Evolutionary conservation across 2,329 filamentous ascomycete species (phyloP), one percentile per base, ranked within the genome.

Genomic region (Aspergillus tubingensis): DNA sequence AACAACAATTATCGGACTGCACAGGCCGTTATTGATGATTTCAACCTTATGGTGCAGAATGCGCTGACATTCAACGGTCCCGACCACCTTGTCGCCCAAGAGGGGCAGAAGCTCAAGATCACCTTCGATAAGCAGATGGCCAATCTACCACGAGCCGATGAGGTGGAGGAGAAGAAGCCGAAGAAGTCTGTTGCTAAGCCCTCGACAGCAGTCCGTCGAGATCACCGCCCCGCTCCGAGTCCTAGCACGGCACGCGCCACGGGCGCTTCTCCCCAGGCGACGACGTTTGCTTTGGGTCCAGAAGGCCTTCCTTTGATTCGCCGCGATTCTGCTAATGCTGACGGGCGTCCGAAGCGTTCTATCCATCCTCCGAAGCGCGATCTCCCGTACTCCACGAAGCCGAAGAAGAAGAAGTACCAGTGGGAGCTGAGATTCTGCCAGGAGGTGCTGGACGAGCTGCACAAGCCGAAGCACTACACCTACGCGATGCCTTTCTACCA

Each of bases 281-380:
- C 83, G 30, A 85, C 89, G 0, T 96, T 92, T 76, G 91, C 92
- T 2, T 81, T 96, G 10, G 87, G 90, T 23, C 86, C 91, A 1
- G 87, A 91, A 67, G 91, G 91, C 1, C 83, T 91, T 41, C 92
- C 92, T 8, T 83, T 92, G 41, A 95, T 95, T 65, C 89, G 95
- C 57, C 90, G 94, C 19, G 92, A 96, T 69, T 96, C 91, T 1
- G 89, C 87, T 5, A 89, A 88, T 60, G 84, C 85, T 4, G 91
- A 92, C 67, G 90, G 88, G 59, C 87, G 95, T 54, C 93, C 94
- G 10, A 97, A 97, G 82, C 89, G 95, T 57, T 92, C 94, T 13
- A 96, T 98, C 58, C 92, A 96, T 69, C 91, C 93, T 8, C 92
- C 95, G 0, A 93, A 94, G 71, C 93, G 94, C 67, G 95, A 98